A percentile compares a stretch with the other conserved stretches of the same genome.
Evolutionary conservation across 495 filamentous ascomycete species (phyloP).

Genomic region (Penicillium malachiteum): DNA sequence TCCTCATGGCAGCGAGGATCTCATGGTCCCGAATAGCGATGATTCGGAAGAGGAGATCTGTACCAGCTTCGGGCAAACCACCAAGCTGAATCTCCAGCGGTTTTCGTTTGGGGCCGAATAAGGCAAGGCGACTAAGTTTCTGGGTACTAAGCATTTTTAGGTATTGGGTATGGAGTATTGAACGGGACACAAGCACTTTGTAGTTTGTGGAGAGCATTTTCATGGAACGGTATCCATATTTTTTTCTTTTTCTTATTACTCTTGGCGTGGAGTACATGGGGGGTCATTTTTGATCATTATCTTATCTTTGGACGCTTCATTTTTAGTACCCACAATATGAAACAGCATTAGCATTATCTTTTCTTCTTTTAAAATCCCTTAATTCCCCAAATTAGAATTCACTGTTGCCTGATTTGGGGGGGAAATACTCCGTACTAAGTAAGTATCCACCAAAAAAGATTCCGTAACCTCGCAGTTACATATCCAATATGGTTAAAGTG

Average conservation of each 20-base stretch:
- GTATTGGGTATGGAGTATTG: constrained; percentile 18
- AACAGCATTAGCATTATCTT: neutral
- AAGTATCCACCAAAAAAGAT: too few relatives aligned
- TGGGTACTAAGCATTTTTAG: constrained; percentile 10
- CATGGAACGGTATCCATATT: neutral
- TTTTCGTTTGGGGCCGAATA: constrained; percentile 51
- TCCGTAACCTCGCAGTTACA: too few relatives aligned
- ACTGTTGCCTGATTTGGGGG: too few relatives aligned
- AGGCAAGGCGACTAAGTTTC: neutral
- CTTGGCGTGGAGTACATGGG: constrained; percentile 1
- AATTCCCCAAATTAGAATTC: too few relatives aligned
- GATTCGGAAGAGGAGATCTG: constrained; percentile 55
- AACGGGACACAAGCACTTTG: constrained; percentile 7
- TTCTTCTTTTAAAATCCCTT: neutral
- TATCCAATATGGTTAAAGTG: neutral
- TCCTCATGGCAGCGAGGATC: constrained; percentile 70
- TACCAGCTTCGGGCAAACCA: constrained; percentile 9
- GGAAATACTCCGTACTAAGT: too few relatives aligned
- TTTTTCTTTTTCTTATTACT: neutral
- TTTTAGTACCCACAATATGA: neutral
- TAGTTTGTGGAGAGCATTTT: constrained; percentile 13
- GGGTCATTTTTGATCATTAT: neutral
- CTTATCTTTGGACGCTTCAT: neutral
- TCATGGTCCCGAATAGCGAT: constrained; percentile 69
- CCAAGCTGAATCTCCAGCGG: constrained; percentile 49